A percentile compares a stretch with the other conserved stretches of the same genome.
Conservation (phyloP, 2,329 filamentous ascomycete species). For the Beauveria varroae region DNA sequence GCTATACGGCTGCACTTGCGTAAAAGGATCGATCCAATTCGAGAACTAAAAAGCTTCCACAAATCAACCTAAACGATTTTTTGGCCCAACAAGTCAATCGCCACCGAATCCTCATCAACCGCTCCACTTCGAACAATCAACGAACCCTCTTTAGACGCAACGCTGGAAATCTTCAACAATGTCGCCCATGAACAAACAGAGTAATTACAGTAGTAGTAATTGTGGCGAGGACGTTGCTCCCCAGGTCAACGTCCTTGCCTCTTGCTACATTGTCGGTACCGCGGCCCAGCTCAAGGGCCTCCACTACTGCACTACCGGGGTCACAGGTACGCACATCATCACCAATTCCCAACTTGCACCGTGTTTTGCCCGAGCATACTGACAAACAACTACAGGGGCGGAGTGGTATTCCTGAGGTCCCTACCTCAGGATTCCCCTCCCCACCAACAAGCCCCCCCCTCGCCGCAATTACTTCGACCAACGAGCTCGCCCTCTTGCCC, state of each 20-base stretch:
- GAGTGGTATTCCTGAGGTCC: slow-evolving; percentile 95
- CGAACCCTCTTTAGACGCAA: slow-evolving; percentile 12
- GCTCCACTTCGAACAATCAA: not conserved
- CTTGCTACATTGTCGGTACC: slow-evolving; percentile 78
- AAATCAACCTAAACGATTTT: not conserved
- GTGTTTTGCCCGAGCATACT: not conserved
- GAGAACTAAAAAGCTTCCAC: not conserved
- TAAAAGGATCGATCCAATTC: not conserved
- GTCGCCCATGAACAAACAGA: slow-evolving; percentile 65
- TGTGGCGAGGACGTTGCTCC: slow-evolving; percentile 61
- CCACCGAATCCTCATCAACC: not conserved
- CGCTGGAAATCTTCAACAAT: slow-evolving; percentile 30
- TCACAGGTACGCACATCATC: slow-evolving; percentile 52
- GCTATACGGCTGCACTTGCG: slow-evolving; percentile 3
- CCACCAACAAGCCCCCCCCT: slow-evolving; percentile 85
- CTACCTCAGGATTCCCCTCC: slow-evolving; percentile 74
- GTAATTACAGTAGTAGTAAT: slow-evolving; percentile 66
- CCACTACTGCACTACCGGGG: slow-evolving; percentile 93
- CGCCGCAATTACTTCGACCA: slow-evolving; percentile 61
- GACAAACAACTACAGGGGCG: slow-evolving; percentile 47
- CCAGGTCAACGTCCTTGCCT: slow-evolving; percentile 74
- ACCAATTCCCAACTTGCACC: not conserved
- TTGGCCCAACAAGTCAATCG: not conserved
- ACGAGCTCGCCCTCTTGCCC: slow-evolving; percentile 58
- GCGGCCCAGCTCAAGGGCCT: slow-evolving; percentile 69